A percentile compares a stretch with the other conserved stretches of the same genome.
Evolutionary conservation across 2,329 filamentous ascomycete species (phyloP).

Genomic region (Aspergillus phoenicis): DNA sequence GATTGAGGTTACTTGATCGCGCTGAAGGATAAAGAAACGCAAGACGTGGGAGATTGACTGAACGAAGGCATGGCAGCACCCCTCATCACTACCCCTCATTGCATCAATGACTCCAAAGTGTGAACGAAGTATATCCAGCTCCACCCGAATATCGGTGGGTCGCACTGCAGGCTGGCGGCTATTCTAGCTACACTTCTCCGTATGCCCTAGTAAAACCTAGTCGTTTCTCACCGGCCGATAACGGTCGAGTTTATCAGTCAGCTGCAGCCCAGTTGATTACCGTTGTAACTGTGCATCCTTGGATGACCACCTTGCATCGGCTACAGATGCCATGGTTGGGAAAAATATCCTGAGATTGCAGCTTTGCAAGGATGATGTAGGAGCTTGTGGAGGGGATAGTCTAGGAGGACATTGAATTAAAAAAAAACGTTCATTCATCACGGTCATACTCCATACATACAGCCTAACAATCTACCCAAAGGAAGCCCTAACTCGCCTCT

Average conservation of each 20-base stretch:
- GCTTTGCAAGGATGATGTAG: background rate
- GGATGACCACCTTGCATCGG: background rate
- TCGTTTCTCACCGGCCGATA: background rate
- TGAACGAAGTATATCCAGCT: background rate
- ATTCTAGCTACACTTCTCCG: background rate
- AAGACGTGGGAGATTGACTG: background rate
- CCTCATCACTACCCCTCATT: background rate
- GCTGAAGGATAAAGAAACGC: background rate
- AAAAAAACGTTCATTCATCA: background rate
- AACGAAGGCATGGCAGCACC: background rate
- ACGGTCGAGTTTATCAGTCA: background rate
- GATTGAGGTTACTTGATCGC: background rate
- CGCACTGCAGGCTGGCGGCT: background rate
- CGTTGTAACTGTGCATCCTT: background rate
- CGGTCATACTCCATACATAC: background rate
- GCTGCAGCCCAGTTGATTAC: too few relatives aligned
- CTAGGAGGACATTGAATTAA: background rate
- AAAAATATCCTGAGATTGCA: background rate
- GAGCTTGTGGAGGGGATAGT: too few relatives aligned
- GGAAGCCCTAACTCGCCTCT: slow-evolving; percentile 7
- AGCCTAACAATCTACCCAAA: slow-evolving; percentile 24
- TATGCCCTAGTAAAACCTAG: slow-evolving; percentile 4
- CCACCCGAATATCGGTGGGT: background rate
- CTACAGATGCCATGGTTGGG: background rate
- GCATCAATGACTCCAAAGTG: background rate